phyloP scores from a whole-genome alignment of 2,329 filamentous ascomycete genomes.

The Aquanectria penicillioides region DNA sequence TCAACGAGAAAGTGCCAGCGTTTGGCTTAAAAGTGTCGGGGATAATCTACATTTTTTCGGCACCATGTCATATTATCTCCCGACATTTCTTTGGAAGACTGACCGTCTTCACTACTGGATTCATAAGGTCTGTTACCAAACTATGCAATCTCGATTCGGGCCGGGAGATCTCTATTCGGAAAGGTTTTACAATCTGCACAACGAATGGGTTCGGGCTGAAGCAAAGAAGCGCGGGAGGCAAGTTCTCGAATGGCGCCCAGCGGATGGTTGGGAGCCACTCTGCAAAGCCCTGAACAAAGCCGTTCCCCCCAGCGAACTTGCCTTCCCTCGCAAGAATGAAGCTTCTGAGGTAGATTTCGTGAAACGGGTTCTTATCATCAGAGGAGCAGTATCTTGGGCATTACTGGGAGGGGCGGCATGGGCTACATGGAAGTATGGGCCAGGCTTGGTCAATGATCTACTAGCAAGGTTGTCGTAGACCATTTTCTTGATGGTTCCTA shows the following conservation, averaged over 20 bases:
- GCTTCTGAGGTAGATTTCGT: slow-evolving; percentile 18
- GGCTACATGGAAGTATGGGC: slow-evolving; percentile 23
- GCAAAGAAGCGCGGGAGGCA: slow-evolving; percentile 43
- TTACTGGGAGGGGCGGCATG: slow-evolving; percentile 21
- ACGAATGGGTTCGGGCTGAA: slow-evolving; percentile 38
- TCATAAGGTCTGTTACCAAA: background rate
- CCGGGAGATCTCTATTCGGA: slow-evolving; percentile 11
- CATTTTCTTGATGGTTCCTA: too few relatives aligned
- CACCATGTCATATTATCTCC: slow-evolving; percentile 37
- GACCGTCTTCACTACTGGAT: slow-evolving; percentile 43
- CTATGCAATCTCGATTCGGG: background rate
- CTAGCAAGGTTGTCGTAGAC: background rate
- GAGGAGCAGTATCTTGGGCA: slow-evolving; percentile 28
- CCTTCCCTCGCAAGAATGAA: slow-evolving; percentile 33
- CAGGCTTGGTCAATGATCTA: background rate
- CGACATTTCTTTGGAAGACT: slow-evolving; percentile 37
- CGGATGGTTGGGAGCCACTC: slow-evolving; percentile 55
- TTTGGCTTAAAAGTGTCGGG: slow-evolving; percentile 42
- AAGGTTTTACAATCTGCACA: slow-evolving; percentile 25
- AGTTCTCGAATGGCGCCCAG: slow-evolving; percentile 40
- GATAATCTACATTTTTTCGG: slow-evolving; percentile 43
- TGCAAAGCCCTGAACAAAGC: slow-evolving; percentile 48
- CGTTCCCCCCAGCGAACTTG: slow-evolving; percentile 5
- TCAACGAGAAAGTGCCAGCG: slow-evolving; percentile 35
- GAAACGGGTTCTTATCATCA: slow-evolving; percentile 22